Evolutionary conservation across 441 rosid species (phyloP).

Genomic region (Erodium trifolium): DNA sequence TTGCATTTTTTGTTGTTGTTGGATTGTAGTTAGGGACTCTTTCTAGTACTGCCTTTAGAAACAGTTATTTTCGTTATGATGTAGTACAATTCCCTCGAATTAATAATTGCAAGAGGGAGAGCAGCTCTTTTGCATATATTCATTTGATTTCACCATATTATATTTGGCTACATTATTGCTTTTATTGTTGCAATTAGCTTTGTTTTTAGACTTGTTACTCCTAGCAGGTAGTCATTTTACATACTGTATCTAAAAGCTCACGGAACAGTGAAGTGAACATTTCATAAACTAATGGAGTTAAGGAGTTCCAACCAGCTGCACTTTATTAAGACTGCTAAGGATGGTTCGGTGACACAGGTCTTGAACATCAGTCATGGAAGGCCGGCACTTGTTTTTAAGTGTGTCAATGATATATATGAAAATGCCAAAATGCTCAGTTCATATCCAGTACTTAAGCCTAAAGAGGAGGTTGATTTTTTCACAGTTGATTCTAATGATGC

Average conservation of each 20-base stretch:
- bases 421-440: background rate
- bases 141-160: too few relatives aligned
- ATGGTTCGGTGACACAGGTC: slow-evolving; percentile 12
- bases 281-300: slow-evolving; percentile 13
- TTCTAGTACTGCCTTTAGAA: too few relatives aligned
- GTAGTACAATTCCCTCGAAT: too few relatives aligned
- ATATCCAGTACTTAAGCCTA: slow-evolving; percentile 1
- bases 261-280: background rate
- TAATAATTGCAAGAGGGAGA: too few relatives aligned
- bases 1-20: too few relatives aligned
- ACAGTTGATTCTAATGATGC: background rate
- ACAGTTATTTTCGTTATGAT: too few relatives aligned
- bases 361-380: slow-evolving; percentile 15
- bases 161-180: too few relatives aligned
- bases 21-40: too few relatives aligned
- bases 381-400: slow-evolving; percentile 18
- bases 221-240: background rate
- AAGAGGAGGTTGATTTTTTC: slow-evolving; percentile 5
- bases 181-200: too few relatives aligned
- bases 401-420: slow-evolving; percentile 13
- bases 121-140: too few relatives aligned
- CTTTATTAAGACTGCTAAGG: slow-evolving; percentile 16
- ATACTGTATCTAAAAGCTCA: background rate
- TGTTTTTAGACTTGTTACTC: too few relatives aligned
- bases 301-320: slow-evolving; percentile 19